A percentile compares a stretch with the other conserved stretches of the same genome.
Conservation (phyloP, 2,329 filamentous ascomycete genomes). For the Dichotomopilus funicola region DNA sequence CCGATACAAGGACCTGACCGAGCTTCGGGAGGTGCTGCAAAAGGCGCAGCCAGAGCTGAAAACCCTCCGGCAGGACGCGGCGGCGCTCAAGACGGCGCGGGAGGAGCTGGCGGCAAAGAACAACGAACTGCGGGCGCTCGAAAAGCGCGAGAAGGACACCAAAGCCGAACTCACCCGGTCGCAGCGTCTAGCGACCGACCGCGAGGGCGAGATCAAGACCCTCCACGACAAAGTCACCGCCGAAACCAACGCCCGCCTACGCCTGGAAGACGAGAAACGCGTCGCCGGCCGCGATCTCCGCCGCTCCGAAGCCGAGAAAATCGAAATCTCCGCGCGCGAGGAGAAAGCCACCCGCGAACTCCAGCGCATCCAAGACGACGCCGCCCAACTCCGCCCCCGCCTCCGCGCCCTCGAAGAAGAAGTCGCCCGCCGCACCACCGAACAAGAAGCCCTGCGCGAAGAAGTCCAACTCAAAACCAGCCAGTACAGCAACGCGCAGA, state of each 20-base stretch:
- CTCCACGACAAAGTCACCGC: constrained; percentile 72
- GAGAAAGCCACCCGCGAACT: constrained; percentile 69
- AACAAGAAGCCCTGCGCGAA: constrained; percentile 63
- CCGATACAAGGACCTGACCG: constrained; percentile 80
- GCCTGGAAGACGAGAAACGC: constrained; percentile 72
- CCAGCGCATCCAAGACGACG: constrained; percentile 63
- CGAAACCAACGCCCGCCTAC: constrained; percentile 64
- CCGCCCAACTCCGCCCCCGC: constrained; percentile 56
- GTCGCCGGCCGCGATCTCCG: constrained; percentile 71
- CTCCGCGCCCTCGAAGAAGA: constrained; percentile 68
- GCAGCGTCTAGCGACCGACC: constrained; percentile 64
- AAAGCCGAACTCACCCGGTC: constrained; percentile 64
- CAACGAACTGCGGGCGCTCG: constrained; percentile 64
- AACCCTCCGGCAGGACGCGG: constrained; percentile 68
- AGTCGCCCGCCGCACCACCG: constrained; percentile 58
- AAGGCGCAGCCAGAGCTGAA: constrained; percentile 84
- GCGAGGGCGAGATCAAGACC: constrained; percentile 69
- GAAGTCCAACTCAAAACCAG: constrained; percentile 78
- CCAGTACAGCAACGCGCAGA: constrained; percentile 80
- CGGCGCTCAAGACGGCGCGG: constrained; percentile 64
- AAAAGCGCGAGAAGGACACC: constrained; percentile 76
- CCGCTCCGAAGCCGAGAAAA: constrained; percentile 69
- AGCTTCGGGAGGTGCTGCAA: constrained; percentile 70
- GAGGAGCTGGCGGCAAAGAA: constrained; percentile 60
- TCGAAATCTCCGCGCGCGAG: constrained; percentile 65